phyloP scores from a whole-genome alignment of 192 early-diverging fungal genomes.

The Mortierella antarctica region DNA sequence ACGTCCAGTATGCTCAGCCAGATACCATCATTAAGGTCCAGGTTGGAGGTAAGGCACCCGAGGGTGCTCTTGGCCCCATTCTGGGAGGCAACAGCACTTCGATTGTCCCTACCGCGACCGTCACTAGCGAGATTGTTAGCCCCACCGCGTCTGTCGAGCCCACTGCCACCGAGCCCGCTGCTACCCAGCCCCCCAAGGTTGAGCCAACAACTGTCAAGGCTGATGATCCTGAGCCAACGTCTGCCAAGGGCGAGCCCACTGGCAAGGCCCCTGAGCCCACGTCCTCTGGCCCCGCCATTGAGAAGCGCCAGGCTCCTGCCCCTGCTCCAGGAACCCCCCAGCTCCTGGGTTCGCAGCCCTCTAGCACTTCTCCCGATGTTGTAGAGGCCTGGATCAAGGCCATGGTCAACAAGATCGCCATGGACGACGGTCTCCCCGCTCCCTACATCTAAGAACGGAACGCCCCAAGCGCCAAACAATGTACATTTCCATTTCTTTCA shows the following conservation, averaged over 20 bases:
- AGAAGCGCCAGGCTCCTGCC: not conserved
- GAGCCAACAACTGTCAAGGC: too few relatives aligned
- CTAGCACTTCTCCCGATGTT: constrained; percentile 8
- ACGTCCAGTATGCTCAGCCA: constrained; percentile 27
- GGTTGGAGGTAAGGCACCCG: constrained; percentile 4
- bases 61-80: constrained; percentile 3
- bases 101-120: not conserved
- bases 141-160: not conserved
- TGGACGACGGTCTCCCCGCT: constrained; percentile 22
- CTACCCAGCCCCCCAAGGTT: not conserved
- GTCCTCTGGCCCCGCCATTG: not conserved
- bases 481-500: not conserved
- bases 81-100: not conserved
- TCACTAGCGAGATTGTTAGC: not conserved
- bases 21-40: constrained; percentile 22
- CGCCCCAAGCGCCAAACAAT: too few relatives aligned
- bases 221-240: not conserved
- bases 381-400: constrained; percentile 46
- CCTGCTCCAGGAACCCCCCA: not conserved
- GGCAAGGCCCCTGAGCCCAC: not conserved
- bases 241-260: not conserved
- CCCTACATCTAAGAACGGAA: constrained; percentile 10
- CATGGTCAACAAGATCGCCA: constrained; percentile 20
- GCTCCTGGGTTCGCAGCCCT: not conserved
- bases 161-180: not conserved